phyloP scores from a whole-genome alignment of 1,139 yeast genomes.

The Arxiozyma slooffiae region DNA sequence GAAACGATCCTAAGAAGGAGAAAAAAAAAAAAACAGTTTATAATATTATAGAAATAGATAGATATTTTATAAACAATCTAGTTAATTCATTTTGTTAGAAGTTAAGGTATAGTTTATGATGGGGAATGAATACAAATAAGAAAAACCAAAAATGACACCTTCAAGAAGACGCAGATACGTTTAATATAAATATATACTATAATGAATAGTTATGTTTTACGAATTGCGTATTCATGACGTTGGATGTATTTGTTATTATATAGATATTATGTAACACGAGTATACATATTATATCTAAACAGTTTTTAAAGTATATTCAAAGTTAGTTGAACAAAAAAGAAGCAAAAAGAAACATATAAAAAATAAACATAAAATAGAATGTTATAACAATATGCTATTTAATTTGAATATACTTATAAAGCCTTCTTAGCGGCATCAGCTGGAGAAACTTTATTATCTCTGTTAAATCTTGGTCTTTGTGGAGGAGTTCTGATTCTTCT shows the following conservation, averaged over 20 bases:
- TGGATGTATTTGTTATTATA: no score
- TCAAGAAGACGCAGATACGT: no score
- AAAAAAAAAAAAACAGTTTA: background rate
- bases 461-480: conserved; percentile 95
- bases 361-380: background rate
- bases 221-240: background rate
- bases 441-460: conserved; percentile 88
- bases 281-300: background rate
- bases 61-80: background rate
- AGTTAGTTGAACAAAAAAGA: background rate
- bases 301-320: background rate
- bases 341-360: background rate
- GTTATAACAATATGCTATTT: background rate
- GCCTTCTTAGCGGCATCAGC: conserved; percentile 97
- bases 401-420: conserved; percentile 28
- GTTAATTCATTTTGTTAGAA: background rate
- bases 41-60: background rate
- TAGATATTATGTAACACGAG: no score
- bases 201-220: background rate
- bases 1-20: conserved; percentile 8
- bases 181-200: no score
- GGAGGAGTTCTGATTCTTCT: conserved; percentile 99
- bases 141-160: no score
- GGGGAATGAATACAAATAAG: no score
- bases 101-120: no score